Evolutionary conservation across 495 filamentous ascomycete genomes (phyloP).

Genomic region (Penicillium crystallinum): DNA sequence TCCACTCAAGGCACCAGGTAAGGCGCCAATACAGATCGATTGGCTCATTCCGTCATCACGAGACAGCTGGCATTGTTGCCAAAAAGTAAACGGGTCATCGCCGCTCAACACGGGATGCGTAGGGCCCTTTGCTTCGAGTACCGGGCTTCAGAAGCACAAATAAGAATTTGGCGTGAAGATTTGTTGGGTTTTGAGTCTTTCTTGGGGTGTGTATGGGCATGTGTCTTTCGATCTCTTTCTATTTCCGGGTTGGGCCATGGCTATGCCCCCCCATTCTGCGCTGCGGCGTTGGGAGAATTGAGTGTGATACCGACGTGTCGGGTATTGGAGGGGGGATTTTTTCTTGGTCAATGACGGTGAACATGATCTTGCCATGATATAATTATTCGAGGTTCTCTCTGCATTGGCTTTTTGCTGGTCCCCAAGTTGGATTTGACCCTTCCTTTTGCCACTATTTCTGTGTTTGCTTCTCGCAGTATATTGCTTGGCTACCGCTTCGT

Average conservation of each 20-base stretch:
- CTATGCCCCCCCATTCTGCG: conserved; percentile 8
- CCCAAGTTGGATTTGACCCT: conserved; percentile 5
- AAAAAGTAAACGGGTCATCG: conserved; percentile 15
- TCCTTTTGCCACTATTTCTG: neutral
- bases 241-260: conserved; percentile 13
- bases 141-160: conserved; percentile 2
- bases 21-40: conserved; percentile 5
- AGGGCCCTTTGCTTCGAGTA: conserved; percentile 6
- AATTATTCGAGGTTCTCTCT: conserved; percentile 9
- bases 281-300: conserved; percentile 11
- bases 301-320: conserved; percentile 15
- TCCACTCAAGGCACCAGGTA: conserved; percentile 13
- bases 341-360: conserved; percentile 9
- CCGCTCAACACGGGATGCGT: conserved; percentile 4
- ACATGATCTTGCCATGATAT: conserved; percentile 12
- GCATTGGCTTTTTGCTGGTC: conserved; percentile 2
- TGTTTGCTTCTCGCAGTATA: conserved; percentile 6
- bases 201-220: conserved; percentile 2
- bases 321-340: conserved; percentile 16
- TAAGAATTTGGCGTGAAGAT: neutral
- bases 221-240: conserved; percentile 13
- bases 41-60: conserved; percentile 17
- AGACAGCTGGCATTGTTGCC: conserved; percentile 14
- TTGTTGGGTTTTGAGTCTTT: neutral
- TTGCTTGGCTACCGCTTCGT: neutral